phyloP scores from a whole-genome alignment of 768 basidiomycete genomes.

The Coprinopsis cinerea region DNA sequence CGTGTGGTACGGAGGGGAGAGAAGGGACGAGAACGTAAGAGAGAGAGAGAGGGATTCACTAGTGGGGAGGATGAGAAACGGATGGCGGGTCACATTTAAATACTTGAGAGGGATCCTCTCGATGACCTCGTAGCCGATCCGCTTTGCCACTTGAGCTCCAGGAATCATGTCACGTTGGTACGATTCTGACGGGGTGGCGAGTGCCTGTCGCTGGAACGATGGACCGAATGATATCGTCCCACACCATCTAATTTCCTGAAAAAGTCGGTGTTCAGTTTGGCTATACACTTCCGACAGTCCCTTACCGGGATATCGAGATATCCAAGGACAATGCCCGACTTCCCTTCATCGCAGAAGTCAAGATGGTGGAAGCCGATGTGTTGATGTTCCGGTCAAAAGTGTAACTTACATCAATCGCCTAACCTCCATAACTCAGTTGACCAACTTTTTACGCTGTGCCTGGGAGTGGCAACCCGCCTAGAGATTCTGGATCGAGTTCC shows the following conservation, averaged over 20 bases:
- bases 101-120: neutral
- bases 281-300: slow-evolving; percentile 9
- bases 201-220: neutral
- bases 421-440: slow-evolving; percentile 1
- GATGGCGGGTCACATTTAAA: slow-evolving; percentile 28
- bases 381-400: slow-evolving; percentile 7
- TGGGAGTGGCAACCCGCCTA: neutral
- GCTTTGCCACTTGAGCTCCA: slow-evolving; percentile 17
- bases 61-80: slow-evolving; percentile 14
- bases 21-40: too few species aligned
- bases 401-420: slow-evolving; percentile 3
- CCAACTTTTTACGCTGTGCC: slow-evolving; percentile 1
- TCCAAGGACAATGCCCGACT: neutral
- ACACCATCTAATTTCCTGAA: neutral
- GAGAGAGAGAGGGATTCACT: slow-evolving; percentile 16
- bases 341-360: neutral
- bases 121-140: slow-evolving; percentile 23
- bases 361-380: slow-evolving; percentile 1
- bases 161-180: slow-evolving; percentile 3
- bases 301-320: neutral
- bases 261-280: neutral
- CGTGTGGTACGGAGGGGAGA: slow-evolving; percentile 17
- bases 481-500: slow-evolving; percentile 1
- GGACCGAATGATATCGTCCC: slow-evolving; percentile 3
- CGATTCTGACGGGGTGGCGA: slow-evolving; percentile 22